Conservation (phyloP, 257 asterid genomes). For the Rubia yunnanensis region DNA sequence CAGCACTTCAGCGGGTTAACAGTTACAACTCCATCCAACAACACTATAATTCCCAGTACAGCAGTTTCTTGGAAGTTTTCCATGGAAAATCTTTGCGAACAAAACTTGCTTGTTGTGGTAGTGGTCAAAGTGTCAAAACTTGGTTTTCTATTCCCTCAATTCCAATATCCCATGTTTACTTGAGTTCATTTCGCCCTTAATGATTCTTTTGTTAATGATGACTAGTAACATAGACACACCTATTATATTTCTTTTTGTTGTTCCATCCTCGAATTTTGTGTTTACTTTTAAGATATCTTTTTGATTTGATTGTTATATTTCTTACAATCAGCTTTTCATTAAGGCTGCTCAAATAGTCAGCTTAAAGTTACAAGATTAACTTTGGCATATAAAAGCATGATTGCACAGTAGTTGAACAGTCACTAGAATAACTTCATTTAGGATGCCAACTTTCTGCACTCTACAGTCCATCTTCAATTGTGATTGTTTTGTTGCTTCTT, state of each 20-base stretch:
- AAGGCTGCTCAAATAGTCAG: not conserved
- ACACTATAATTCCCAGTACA: slow-evolving; percentile 28
- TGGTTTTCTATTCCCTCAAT: not conserved
- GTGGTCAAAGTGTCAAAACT: not conserved
- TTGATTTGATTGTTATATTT: not conserved
- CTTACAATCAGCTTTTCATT: not conserved
- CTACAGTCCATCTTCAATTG: not conserved
- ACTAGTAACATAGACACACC: not conserved
- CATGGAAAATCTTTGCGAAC: not conserved
- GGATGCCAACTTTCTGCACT: not conserved
- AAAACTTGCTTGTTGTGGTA: not conserved
- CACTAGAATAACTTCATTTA: too few species aligned
- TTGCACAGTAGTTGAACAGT: too few species aligned
- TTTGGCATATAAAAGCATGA: not conserved
- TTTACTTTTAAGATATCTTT: not conserved
- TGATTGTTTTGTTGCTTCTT: slow-evolving; percentile 9
- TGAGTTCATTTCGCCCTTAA: not conserved
- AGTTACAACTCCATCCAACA: slow-evolving; percentile 4
- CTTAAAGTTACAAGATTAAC: not conserved
- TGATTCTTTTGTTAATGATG: not conserved
- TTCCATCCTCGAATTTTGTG: not conserved
- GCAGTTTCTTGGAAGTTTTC: slow-evolving; percentile 60
- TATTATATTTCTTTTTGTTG: too few species aligned
- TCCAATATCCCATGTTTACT: not conserved
- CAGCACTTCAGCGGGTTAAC: slow-evolving; percentile 16